phyloP scores from a whole-genome alignment of 495 filamentous ascomycete species.

The Trichoderma gamsii region DNA sequence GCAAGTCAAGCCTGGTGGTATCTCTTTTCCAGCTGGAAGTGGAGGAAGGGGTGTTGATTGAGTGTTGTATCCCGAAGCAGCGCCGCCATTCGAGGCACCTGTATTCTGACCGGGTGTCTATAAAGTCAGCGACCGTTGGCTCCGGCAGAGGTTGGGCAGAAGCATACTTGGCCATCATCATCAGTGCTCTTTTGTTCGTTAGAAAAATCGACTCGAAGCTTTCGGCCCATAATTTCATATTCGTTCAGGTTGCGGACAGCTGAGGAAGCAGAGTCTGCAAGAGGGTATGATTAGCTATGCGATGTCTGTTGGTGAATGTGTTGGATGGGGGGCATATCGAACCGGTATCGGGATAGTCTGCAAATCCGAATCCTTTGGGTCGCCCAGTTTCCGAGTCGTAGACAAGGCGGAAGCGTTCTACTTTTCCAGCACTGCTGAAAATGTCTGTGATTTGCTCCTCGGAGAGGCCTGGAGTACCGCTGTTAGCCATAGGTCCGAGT shows the following conservation, averaged over 20 bases:
- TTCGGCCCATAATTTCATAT: slow-evolving; percentile 91
- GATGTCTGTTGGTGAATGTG: not conserved
- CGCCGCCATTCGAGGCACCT: slow-evolving; percentile 29
- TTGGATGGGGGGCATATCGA: slow-evolving; percentile 16
- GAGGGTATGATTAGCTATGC: slow-evolving; percentile 6
- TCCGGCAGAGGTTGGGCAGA: slow-evolving; percentile 28
- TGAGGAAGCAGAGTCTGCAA: slow-evolving; percentile 75
- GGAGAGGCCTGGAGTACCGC: slow-evolving; percentile 59
- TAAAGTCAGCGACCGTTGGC: slow-evolving; percentile 8
- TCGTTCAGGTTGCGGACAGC: slow-evolving; percentile 95
- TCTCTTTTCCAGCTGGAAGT: slow-evolving; percentile 75
- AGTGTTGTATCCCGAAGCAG: slow-evolving; percentile 21
- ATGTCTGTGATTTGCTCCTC: slow-evolving; percentile 93
- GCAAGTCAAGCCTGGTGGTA: slow-evolving; percentile 72
- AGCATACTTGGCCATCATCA: slow-evolving; percentile 36
- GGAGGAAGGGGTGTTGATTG: slow-evolving; percentile 54
- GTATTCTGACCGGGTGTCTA: not conserved
- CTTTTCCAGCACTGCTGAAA: slow-evolving; percentile 78
- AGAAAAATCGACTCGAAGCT: slow-evolving; percentile 88
- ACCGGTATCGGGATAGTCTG: slow-evolving; percentile 79
- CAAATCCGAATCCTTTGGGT: slow-evolving; percentile 95
- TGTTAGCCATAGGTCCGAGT: not conserved
- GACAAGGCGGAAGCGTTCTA: slow-evolving; percentile 88
- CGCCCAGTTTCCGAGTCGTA: slow-evolving; percentile 93
- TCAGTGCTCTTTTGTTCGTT: slow-evolving; percentile 78